phyloP scores from a whole-genome alignment of 352 stramenopile species.

The Thalassiosira hispida region DNA sequence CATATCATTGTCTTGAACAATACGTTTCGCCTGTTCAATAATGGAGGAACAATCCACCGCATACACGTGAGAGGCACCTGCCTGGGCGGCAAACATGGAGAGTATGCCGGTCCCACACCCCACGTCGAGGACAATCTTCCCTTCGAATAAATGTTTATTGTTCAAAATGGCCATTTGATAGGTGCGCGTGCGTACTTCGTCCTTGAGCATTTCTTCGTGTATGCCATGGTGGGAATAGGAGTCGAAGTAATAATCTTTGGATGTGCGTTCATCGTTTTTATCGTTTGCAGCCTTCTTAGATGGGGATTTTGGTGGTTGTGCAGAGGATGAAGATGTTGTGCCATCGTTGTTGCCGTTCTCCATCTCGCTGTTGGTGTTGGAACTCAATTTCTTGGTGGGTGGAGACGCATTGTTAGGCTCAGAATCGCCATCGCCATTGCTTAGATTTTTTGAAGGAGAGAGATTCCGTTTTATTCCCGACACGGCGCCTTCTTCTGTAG shows the following conservation, averaged over 20 bases:
- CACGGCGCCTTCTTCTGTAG: not conserved
- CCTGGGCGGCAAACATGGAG: slow-evolving; percentile 96
- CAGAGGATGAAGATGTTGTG: not conserved
- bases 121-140: slow-evolving; percentile 95
- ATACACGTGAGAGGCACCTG: slow-evolving; percentile 91
- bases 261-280: slow-evolving; percentile 59
- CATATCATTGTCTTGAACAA: slow-evolving; percentile 94
- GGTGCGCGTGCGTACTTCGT: slow-evolving; percentile 94
- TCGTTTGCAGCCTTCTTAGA: not conserved
- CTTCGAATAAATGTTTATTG: slow-evolving; percentile 96
- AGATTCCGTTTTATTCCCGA: slow-evolving; percentile 1
- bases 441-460: not conserved
- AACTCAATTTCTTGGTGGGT: too few species aligned
- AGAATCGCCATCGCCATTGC: too few species aligned
- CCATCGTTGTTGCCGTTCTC: too few species aligned
- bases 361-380: too few species aligned
- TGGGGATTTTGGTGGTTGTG: not conserved
- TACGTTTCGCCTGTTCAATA: slow-evolving; percentile 91
- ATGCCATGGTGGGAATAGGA: slow-evolving; percentile 98
- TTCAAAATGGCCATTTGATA: slow-evolving; percentile 98
- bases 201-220: slow-evolving; percentile 98
- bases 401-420: too few species aligned
- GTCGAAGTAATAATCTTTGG: slow-evolving; percentile 98
- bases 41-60: slow-evolving; percentile 96
- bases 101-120: slow-evolving; percentile 96